These are phyloP conservation scores for Peronospora farinosa DNA, from an alignment of 352 stramenopile species.

Conservation along the genomic window DNA sequence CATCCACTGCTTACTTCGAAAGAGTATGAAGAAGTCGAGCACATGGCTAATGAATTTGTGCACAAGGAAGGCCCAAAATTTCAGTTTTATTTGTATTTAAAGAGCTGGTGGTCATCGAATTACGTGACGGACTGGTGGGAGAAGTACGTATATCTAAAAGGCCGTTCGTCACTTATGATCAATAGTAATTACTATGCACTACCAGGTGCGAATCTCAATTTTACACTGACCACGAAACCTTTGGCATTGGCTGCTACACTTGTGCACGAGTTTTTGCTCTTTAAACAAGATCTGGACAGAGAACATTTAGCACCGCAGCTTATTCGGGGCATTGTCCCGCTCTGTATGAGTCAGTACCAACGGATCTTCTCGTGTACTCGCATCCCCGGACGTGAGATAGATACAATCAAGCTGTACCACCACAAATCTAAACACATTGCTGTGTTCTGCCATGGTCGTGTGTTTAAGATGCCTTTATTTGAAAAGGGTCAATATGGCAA, in stretches of 20 bases:
- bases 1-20: slow-evolving; percentile 82
- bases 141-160: slow-evolving; percentile 87
- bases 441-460: slow-evolving; percentile 78
- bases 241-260: slow-evolving; percentile 57
- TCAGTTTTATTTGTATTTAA: slow-evolving; percentile 87
- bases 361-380: slow-evolving; percentile 87
- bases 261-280: slow-evolving; percentile 78
- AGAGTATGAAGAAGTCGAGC: slow-evolving; percentile 86
- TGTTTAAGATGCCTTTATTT: slow-evolving; percentile 86
- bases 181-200: slow-evolving; percentile 91
- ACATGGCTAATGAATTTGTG: slow-evolving; percentile 82
- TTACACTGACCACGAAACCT: slow-evolving; percentile 54
- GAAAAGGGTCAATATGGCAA: slow-evolving; percentile 73
- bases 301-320: slow-evolving; percentile 76
- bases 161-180: slow-evolving; percentile 85
- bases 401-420: slow-evolving; percentile 69
- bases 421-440: slow-evolving; percentile 83
- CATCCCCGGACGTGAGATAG: slow-evolving; percentile 81
- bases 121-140: slow-evolving; percentile 90
- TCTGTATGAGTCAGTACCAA: slow-evolving; percentile 89
- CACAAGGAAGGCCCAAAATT: slow-evolving; percentile 86
- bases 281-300: slow-evolving; percentile 82
- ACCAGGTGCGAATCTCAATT: slow-evolving; percentile 52
- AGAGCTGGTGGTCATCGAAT: slow-evolving; percentile 86
- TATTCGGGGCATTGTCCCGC: slow-evolving; percentile 79